Evolutionary conservation across 768 basidiomycete species (phyloP), one percentile per base, ranked within the genome.

Genomic region (Leccinum disarticulatum): DNA sequence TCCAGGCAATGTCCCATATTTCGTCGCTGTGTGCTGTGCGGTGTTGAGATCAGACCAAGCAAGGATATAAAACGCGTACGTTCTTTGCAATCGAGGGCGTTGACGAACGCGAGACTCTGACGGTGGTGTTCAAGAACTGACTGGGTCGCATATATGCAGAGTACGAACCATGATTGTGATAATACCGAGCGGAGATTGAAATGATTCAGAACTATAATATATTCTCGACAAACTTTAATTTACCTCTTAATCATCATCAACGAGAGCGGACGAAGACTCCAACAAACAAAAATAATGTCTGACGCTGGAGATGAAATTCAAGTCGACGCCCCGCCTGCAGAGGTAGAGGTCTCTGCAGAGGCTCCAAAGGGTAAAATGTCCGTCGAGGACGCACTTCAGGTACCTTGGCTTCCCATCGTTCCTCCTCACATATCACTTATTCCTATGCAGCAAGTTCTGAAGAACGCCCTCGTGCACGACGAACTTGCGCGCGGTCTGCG

Each of bases 401-500:
- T 90, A 57, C 22, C 77, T 4, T 67, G 4, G n/a, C 3, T 17
- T 43, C 41, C 41, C n/a, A 43, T 43, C 41, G 10, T n/a, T n/a
- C 41, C 22, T n/a, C 52, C 19, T 14, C 48, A 6, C 13, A 38
- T 52, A 27, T 22, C 51, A 31, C 33, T 55, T 31, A 58, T 30
- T 13, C n/a, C 33, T 47, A 54, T 75, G 56, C 74, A 98, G 91
- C 90, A 96, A 91, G 96, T 99, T 65, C 82, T 99, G 85, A 99
- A 98, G 86, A 97, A 94, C 73, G 93, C 96, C 59, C 88, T 99
- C 70, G 88, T 95, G 66, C 95, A 98, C 81, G 96, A 99, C 74
- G 95, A 96, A 73, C 94, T 99, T 62, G 93, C 96, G 61, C 92
- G 96, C 65, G 96, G 96, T 77, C 90, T 99, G 66, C 93, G 95